These are phyloP conservation scores for Erythrophleum fordii DNA, from an alignment of 306 rosid genomes.

Conservation along the genomic window DNA sequence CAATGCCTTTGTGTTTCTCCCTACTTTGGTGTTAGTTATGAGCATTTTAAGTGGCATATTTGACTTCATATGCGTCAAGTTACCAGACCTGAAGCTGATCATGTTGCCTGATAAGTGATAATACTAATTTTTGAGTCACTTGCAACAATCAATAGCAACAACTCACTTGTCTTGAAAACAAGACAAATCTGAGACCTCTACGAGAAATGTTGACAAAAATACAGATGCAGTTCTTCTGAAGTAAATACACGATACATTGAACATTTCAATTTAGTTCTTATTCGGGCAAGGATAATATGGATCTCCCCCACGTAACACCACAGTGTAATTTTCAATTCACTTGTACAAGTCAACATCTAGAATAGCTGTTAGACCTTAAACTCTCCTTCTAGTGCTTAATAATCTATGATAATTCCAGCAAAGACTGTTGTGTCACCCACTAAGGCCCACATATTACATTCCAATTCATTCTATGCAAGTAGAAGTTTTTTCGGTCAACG, in stretches of 20 bases:
- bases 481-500: not conserved
- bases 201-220: not conserved
- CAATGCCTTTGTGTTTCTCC: constrained; percentile 93
- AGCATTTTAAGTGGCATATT: constrained; percentile 84
- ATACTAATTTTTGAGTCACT: constrained; percentile 34
- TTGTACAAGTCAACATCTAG: constrained; percentile 18
- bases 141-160: constrained; percentile 32
- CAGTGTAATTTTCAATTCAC: constrained; percentile 7
- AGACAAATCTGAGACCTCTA: not conserved
- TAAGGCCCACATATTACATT: not conserved
- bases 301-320: constrained; percentile 12
- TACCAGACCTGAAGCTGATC: constrained; percentile 88
- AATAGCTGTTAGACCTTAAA: constrained; percentile 1
- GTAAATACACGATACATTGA: not conserved
- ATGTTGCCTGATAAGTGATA: constrained; percentile 71
- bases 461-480: constrained; percentile 6
- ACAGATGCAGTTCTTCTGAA: not conserved
- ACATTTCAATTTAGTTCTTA: constrained; percentile 12
- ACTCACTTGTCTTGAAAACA: not conserved
- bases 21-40: constrained; percentile 91
- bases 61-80: constrained; percentile 60
- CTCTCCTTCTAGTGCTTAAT: constrained; percentile 12
- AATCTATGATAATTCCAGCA: not conserved
- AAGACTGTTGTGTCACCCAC: constrained; percentile 9
- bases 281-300: not conserved